Evolutionary conservation across 1,284 basidiomycete genomes (phyloP).

Genomic region (Tilletia setariae): DNA sequence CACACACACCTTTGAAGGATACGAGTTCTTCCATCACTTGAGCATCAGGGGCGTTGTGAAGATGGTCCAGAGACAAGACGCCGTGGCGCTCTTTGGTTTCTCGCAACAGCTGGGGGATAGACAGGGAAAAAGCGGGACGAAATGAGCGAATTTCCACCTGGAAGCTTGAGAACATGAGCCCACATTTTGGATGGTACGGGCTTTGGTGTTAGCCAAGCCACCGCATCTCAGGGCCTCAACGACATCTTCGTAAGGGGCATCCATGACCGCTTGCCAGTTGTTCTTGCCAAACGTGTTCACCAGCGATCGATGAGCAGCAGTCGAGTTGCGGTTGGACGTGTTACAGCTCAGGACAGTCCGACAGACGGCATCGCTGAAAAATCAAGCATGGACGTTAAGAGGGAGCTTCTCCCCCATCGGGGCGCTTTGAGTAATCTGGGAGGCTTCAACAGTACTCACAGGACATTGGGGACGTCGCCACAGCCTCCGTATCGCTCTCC

Average conservation of each 20-base stretch:
- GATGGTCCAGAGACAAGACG: constrained; percentile 55
- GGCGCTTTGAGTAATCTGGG: neutral
- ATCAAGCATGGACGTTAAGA: constrained; percentile 14
- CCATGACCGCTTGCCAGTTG: constrained; percentile 65
- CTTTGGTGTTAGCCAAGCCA: constrained; percentile 72
- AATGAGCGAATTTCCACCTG: too few species aligned
- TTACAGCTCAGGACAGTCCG: constrained; percentile 73
- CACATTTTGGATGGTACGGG: constrained; percentile 61
- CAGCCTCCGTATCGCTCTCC: constrained; percentile 36
- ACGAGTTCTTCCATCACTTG: constrained; percentile 64
- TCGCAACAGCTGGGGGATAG: constrained; percentile 23
- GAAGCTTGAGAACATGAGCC: too few species aligned
- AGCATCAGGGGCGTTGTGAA: constrained; percentile 60
- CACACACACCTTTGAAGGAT: constrained; percentile 24
- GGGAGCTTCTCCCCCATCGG: too few species aligned
- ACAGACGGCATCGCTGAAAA: constrained; percentile 67
- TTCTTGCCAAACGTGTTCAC: constrained; percentile 64
- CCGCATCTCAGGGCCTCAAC: constrained; percentile 67
- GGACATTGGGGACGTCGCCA: constrained; percentile 30
- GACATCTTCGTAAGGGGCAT: constrained; percentile 60
- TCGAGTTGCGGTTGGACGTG: constrained; percentile 66
- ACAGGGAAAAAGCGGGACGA: neutral
- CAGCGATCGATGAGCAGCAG: constrained; percentile 64
- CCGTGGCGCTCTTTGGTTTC: constrained; percentile 32
- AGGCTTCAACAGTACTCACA: constrained; percentile 13